Conservation (phyloP, 495 filamentous ascomycete genomes). For the Penicillium goetzii region DNA sequence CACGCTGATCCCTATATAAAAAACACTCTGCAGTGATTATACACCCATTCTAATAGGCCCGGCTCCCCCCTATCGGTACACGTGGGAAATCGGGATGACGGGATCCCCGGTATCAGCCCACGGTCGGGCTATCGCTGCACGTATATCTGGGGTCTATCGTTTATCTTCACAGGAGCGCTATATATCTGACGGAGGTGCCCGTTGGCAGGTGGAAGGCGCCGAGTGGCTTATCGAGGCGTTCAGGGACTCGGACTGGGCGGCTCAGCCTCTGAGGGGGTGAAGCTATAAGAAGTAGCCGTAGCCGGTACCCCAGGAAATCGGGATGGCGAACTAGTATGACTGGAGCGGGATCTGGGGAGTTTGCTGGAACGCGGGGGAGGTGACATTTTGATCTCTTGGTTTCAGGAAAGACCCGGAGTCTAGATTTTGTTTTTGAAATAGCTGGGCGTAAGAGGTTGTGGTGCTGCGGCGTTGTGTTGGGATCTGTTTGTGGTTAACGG, state of each 20-base stretch:
- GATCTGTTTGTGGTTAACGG: not conserved
- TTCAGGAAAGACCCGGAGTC: not conserved
- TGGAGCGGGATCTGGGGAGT: not conserved
- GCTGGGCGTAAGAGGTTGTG: not conserved
- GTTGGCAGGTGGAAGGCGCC: constrained; percentile 27
- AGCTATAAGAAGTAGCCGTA: constrained; percentile 12
- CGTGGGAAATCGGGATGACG: not conserved
- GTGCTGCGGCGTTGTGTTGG: not conserved
- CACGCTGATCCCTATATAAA: not conserved
- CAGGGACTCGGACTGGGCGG: not conserved
- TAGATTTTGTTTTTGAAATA: not conserved
- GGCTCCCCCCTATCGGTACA: constrained; percentile 2
- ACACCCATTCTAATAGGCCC: not conserved
- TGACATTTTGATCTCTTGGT: not conserved
- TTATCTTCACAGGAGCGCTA: constrained; percentile 14
- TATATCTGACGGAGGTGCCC: constrained; percentile 22
- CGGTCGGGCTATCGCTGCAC: constrained; percentile 18
- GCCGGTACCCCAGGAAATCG: constrained; percentile 9
- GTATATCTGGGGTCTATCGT: constrained; percentile 27
- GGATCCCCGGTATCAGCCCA: constrained; percentile 10
- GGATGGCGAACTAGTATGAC: not conserved
- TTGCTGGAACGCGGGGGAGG: constrained; percentile 6
- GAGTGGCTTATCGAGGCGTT: constrained; percentile 18
- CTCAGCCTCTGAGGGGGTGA: constrained; percentile 4
- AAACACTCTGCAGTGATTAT: not conserved